Conservation (phyloP, 192 early-diverging fungal genomes). For the Backusella australiensis region DNA sequence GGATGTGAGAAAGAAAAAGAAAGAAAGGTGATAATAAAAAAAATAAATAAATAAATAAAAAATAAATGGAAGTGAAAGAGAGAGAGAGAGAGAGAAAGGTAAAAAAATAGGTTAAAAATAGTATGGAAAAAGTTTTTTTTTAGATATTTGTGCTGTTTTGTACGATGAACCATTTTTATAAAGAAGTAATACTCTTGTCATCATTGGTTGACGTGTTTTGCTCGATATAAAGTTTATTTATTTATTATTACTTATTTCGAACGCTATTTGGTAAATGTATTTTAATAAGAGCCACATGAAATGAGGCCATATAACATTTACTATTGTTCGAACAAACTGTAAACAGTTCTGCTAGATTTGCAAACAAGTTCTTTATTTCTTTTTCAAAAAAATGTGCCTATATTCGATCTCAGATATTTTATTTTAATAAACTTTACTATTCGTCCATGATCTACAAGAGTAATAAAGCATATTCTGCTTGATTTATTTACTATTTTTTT, state of each 20-base stretch:
- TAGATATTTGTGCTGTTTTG: not conserved
- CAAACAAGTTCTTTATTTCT: not conserved
- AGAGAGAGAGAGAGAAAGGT: not conserved
- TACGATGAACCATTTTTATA: not conserved
- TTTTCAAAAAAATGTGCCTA: not conserved
- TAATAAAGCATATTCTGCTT: no score
- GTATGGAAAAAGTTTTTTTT: constrained; percentile 11
- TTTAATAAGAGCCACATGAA: not conserved
- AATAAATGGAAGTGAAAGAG: not conserved
- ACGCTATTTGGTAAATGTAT: not conserved
- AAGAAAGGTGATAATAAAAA: not conserved
- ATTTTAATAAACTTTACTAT: not conserved
- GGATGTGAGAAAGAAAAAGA: not conserved
- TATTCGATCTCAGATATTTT: not conserved
- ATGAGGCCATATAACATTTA: not conserved
- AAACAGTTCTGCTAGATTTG: not conserved
- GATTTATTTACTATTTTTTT: no score
- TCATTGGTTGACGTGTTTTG: constrained; percentile 1
- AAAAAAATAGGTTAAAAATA: constrained; percentile 4
- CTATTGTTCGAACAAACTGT: not conserved
- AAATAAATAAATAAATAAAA: no score
- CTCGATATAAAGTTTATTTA: not conserved
- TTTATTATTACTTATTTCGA: not conserved
- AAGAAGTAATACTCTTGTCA: not conserved
- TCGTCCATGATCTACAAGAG: no score